Percentiles rank a stretch among this genome's conserved stretches.
phyloP scores from a whole-genome alignment of 805 yeast species.

The Candida patagonica region DNA sequence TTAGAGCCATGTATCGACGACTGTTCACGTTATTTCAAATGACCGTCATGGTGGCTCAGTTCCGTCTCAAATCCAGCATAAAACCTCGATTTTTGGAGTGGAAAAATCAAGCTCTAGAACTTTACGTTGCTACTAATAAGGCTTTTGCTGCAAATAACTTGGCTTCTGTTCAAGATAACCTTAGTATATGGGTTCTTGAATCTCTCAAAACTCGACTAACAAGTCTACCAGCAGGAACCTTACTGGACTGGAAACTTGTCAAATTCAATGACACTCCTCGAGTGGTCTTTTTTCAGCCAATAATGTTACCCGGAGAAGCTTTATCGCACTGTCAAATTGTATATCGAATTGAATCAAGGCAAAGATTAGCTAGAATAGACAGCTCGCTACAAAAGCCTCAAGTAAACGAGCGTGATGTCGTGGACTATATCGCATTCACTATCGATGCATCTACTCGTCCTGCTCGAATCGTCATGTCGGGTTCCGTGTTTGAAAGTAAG shows the following conservation, averaged over 20 bases:
- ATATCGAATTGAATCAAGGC: constrained; percentile 55
- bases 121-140: constrained; percentile 67
- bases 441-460: constrained; percentile 48
- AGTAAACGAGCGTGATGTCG: constrained; percentile 42
- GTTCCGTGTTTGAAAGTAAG: constrained; percentile 55
- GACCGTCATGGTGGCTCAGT: constrained; percentile 50
- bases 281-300: constrained; percentile 57
- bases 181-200: constrained; percentile 56
- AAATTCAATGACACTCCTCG: constrained; percentile 66
- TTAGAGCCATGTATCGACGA: constrained; percentile 47
- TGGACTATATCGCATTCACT: constrained; percentile 52
- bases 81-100: constrained; percentile 65
- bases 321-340: constrained; percentile 49
- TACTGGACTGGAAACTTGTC: constrained; percentile 67
- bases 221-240: constrained; percentile 47
- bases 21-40: constrained; percentile 56
- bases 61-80: constrained; percentile 57
- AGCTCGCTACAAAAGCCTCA: constrained; percentile 37
- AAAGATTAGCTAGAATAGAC: constrained; percentile 44
- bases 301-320: constrained; percentile 50
- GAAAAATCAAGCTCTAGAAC: constrained; percentile 79
- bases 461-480: constrained; percentile 49
- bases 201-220: constrained; percentile 44
- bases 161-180: constrained; percentile 33
- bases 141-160: constrained; percentile 61